phyloP scores from a whole-genome alignment of 352 stramenopile species.

The Phytopythium vexans region DNA sequence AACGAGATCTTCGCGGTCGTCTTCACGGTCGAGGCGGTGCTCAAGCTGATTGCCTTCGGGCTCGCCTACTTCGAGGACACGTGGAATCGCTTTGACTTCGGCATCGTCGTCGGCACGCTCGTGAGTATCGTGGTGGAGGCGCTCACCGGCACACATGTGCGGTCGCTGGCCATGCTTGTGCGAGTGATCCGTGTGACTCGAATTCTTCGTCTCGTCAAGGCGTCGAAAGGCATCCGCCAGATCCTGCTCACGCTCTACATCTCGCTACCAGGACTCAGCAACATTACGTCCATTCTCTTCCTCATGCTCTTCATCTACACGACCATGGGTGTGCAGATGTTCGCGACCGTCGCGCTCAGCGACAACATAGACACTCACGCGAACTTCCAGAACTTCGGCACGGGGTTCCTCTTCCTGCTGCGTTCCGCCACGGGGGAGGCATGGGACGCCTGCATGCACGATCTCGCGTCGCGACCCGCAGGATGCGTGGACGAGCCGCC shows the following conservation, averaged over 20 bases:
- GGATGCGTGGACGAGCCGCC: conserved; percentile 65
- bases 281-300: conserved; percentile 90
- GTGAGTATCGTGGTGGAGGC: conserved; percentile 56
- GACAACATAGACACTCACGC: conserved; percentile 81
- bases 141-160: conserved; percentile 50
- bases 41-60: conserved; percentile 85
- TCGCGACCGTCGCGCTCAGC: conserved; percentile 77
- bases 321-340: conserved; percentile 91
- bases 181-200: conserved; percentile 89
- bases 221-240: conserved; percentile 84
- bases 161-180: conserved; percentile 84
- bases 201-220: conserved; percentile 79
- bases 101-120: conserved; percentile 67
- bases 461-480: conserved; percentile 36
- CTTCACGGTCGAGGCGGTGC: conserved; percentile 84
- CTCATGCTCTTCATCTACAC: conserved; percentile 94
- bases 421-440: conserved; percentile 91
- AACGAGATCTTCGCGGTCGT: conserved; percentile 88
- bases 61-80: conserved; percentile 78
- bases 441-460: conserved; percentile 94
- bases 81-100: conserved; percentile 91
- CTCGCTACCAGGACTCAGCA: conserved; percentile 84
- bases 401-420: conserved; percentile 88
- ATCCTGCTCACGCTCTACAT: conserved; percentile 92
- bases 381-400: conserved; percentile 92